These are phyloP conservation scores for Puccinia horiana DNA, from an alignment of 1,284 basidiomycete genomes.

Conservation along the genomic window DNA sequence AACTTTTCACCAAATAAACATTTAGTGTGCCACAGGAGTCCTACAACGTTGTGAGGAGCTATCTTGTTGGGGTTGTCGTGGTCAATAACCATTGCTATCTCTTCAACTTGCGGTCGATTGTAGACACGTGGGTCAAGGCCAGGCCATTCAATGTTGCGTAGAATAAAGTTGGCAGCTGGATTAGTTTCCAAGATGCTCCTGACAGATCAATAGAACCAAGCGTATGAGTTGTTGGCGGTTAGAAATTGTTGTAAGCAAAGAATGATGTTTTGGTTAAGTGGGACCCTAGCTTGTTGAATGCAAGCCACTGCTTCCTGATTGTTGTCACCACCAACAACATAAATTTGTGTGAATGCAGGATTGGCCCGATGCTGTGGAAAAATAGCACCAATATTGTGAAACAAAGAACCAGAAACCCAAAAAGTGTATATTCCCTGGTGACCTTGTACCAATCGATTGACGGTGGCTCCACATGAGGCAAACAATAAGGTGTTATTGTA, in stretches of 20 bases:
- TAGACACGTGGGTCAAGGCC: background rate
- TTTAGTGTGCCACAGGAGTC: too few species aligned
- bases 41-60: background rate
- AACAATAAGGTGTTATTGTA: conserved; percentile 19
- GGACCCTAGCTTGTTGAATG: background rate
- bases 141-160: background rate
- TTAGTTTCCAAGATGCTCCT: background rate
- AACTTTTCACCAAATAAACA: too few species aligned
- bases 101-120: background rate
- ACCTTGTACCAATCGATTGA: background rate
- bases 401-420: background rate
- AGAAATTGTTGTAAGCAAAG: background rate
- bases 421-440: background rate
- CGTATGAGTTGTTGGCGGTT: background rate
- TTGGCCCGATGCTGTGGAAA: background rate
- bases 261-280: background rate
- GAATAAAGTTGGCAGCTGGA: background rate
- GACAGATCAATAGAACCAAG: background rate
- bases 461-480: background rate
- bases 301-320: background rate
- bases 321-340: background rate
- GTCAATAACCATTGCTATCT: background rate
- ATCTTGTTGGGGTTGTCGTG: background rate
- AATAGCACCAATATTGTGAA: background rate
- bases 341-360: background rate